phyloP scores from a whole-genome alignment of 129 eudicot genomes.

The Kitagawia praeruptora region DNA sequence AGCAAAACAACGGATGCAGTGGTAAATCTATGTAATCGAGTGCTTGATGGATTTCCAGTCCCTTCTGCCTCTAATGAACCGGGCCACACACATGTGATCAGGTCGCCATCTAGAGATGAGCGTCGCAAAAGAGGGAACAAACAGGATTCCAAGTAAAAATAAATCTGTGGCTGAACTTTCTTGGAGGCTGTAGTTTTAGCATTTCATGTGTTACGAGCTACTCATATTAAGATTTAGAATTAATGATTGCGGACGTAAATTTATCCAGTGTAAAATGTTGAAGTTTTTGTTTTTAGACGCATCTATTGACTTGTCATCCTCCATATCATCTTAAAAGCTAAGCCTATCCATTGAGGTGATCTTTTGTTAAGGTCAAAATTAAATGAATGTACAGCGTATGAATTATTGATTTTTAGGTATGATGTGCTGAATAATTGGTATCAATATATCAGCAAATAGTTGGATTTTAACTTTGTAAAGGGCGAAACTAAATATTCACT shows the following conservation, averaged over 20 bases:
- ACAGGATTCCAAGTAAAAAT: neutral
- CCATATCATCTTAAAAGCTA: neutral
- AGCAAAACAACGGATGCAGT: conserved; percentile 7
- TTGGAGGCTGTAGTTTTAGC: neutral
- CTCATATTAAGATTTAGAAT: neutral
- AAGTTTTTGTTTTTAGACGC: neutral
- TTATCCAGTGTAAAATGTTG: neutral
- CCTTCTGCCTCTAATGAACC: neutral
- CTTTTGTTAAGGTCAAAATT: neutral
- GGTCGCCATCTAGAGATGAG: neutral
- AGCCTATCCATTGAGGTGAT: neutral
- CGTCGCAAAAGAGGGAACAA: neutral
- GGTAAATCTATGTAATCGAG: neutral
- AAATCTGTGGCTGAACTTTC: neutral
- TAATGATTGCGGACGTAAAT: neutral
- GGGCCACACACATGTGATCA: neutral
- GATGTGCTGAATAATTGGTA: too few species aligned
- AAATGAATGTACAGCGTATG: neutral
- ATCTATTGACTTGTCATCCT: neutral
- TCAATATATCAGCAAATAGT: neutral
- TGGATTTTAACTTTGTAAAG: neutral
- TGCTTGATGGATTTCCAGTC: neutral
- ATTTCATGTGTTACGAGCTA: neutral
- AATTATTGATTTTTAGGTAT: neutral
- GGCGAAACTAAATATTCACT: neutral